Percentiles rank a stretch among this genome's conserved stretches.
Evolutionary conservation across 2,329 filamentous ascomycete genomes (phyloP).

Genomic region (Balansia obtecta): DNA sequence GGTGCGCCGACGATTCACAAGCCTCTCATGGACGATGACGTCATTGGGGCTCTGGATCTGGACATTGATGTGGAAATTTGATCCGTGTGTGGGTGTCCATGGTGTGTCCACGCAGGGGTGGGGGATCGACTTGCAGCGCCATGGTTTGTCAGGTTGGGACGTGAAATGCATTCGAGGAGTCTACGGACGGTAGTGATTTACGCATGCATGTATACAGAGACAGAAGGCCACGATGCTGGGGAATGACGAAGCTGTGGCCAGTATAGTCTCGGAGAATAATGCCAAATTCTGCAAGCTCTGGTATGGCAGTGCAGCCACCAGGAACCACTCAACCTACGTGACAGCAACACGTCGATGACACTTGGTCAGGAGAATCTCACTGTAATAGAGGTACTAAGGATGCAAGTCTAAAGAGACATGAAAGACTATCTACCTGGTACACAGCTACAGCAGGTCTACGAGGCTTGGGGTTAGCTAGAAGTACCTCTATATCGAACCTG

Average conservation of each 20-base stretch:
- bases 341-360: too few relatives aligned
- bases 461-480: too few relatives aligned
- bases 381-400: too few relatives aligned
- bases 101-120: background rate
- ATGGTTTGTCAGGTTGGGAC: background rate
- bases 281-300: background rate
- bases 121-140: background rate
- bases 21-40: slow-evolving; percentile 79
- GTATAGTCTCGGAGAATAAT: background rate
- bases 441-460: too few relatives aligned
- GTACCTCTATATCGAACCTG: too few relatives aligned
- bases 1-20: slow-evolving; percentile 59
- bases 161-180: background rate
- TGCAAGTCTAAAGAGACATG: too few relatives aligned
- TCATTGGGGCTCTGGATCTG: slow-evolving; percentile 78
- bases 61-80: slow-evolving; percentile 85
- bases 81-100: too few relatives aligned
- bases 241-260: background rate
- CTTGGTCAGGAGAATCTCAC: too few relatives aligned
- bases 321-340: too few relatives aligned
- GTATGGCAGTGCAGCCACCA: too few relatives aligned
- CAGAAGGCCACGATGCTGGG: background rate
- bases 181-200: background rate
- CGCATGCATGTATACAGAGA: background rate
- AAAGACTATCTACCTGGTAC: too few relatives aligned